Conservation (phyloP, 768 basidiomycete genomes). For the Strobilomyces dryophilus region DNA sequence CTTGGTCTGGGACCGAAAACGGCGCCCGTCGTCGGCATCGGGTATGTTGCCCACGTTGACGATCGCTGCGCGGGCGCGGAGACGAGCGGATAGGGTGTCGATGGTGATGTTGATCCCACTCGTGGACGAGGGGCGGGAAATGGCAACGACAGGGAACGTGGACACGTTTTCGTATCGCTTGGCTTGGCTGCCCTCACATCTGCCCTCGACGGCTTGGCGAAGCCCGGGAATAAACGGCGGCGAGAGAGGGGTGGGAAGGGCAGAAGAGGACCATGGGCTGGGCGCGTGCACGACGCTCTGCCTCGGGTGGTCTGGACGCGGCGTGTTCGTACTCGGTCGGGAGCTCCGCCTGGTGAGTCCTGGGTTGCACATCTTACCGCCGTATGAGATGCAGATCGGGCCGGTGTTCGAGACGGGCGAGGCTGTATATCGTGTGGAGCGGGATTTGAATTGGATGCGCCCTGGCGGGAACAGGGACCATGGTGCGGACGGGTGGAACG, state of each 20-base stretch:
- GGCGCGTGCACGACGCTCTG: conserved; percentile 16
- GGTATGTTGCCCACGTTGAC: conserved; percentile 17
- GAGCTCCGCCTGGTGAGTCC: conserved; percentile 24
- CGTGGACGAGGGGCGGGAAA: background rate
- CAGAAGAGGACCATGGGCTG: background rate
- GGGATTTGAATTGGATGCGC: background rate
- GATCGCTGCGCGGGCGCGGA: conserved; percentile 21
- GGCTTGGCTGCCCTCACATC: conserved; percentile 9
- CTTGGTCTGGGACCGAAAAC: background rate
- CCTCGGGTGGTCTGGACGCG: conserved; percentile 28
- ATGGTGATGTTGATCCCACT: conserved; percentile 27
- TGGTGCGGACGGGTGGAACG: background rate
- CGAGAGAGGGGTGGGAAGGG: background rate
- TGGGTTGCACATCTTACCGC: conserved; percentile 22
- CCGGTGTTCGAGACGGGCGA: conserved; percentile 25
- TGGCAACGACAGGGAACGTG: background rate
- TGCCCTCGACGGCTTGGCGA: background rate
- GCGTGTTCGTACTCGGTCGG: conserved; percentile 22
- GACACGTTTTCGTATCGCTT: conserved; percentile 21
- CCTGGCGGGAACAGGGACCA: background rate
- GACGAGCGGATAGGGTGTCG: conserved; percentile 9
- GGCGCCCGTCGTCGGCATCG: background rate
- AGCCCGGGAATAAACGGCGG: background rate
- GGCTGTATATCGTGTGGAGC: conserved; percentile 16
- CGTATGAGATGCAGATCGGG: conserved; percentile 28